Percentiles rank a stretch among this genome's conserved stretches.
Evolutionary conservation across 192 early-diverging fungal species (phyloP).

Genomic region (Piromyces finnis): DNA sequence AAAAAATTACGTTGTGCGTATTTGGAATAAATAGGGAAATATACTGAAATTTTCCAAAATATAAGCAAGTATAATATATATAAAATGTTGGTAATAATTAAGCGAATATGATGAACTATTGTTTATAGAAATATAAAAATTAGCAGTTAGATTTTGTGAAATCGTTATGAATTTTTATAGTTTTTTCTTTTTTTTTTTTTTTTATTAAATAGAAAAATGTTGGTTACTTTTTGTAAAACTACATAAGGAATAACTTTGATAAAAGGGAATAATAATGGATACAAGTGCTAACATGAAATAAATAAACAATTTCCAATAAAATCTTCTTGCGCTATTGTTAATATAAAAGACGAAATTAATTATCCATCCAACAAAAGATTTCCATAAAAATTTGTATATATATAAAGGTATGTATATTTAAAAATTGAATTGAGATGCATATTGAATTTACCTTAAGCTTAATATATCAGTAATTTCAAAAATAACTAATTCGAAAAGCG

Average conservation of each 20-base stretch:
- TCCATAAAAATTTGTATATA: too few species aligned
- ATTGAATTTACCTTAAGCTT: slow-evolving; percentile 22
- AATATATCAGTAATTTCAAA: slow-evolving; percentile 60
- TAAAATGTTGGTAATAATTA: slow-evolving; percentile 1
- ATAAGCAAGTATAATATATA: slow-evolving; percentile 12
- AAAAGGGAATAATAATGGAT: slow-evolving; percentile 53
- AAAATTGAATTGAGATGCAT: too few species aligned
- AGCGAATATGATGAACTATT: slow-evolving; percentile 1
- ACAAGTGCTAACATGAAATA: slow-evolving; percentile 46
- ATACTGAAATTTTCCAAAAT: slow-evolving; percentile 3
- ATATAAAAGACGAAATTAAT: too few species aligned
- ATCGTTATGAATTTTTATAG: too few species aligned
- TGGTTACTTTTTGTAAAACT: slow-evolving; percentile 21
- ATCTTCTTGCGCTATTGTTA: slow-evolving; percentile 39
- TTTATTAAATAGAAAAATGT: too few species aligned
- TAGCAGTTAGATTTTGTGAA: too few species aligned
- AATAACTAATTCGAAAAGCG: slow-evolving; percentile 65
- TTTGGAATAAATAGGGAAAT: not conserved
- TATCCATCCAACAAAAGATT: too few species aligned
- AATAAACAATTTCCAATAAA: slow-evolving; percentile 56
- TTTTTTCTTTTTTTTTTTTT: too few species aligned
- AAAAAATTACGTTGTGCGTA: not conserved
- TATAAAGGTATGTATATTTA: too few species aligned
- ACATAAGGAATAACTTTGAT: slow-evolving; percentile 38
- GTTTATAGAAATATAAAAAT: not conserved